phyloP scores from a whole-genome alignment of 148 eudicot species.

The Rhododendron ferrugineum region DNA sequence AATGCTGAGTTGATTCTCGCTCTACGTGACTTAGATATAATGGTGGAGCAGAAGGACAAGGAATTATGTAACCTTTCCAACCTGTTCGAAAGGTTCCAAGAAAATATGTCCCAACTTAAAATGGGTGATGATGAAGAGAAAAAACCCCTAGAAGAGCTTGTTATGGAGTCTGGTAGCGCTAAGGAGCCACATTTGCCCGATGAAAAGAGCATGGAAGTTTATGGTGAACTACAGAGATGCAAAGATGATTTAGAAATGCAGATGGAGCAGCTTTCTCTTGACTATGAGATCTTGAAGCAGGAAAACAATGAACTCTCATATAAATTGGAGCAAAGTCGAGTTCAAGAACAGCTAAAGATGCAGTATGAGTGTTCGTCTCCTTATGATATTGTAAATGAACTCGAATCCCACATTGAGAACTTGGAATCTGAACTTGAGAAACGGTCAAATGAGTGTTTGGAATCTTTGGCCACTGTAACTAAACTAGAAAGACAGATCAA shows the following conservation, averaged over 20 bases:
- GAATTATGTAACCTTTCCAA: constrained; percentile 33
- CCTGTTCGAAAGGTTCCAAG: constrained; percentile 30
- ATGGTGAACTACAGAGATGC: constrained; percentile 68
- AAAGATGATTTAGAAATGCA: constrained; percentile 88
- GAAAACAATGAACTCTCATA: constrained; percentile 72
- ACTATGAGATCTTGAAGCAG: constrained; percentile 91
- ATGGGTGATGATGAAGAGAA: constrained; percentile 71
- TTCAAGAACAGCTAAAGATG: constrained; percentile 78
- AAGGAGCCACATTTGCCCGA: constrained; percentile 61
- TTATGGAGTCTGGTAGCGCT: constrained; percentile 60
- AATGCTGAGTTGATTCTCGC: constrained; percentile 81
- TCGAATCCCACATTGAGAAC: constrained; percentile 44
- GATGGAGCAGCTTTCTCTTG: constrained; percentile 95
- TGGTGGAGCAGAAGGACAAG: constrained; percentile 56
- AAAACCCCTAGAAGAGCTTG: constrained; percentile 74
- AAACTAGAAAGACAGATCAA: constrained; percentile 58
- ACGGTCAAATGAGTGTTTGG: constrained; percentile 42
- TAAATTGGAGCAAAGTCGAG: constrained; percentile 67
- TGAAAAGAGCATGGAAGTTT: constrained; percentile 67
- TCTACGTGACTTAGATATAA: constrained; percentile 79
- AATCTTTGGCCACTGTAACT: constrained; percentile 37
- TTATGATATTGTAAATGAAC: constrained; percentile 49
- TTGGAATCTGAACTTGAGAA: constrained; percentile 53
- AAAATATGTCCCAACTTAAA: constrained; percentile 30
- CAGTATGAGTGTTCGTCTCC: constrained; percentile 78